phyloP scores from a whole-genome alignment of 805 yeast genomes.

The Jamesozyma lodderae region DNA sequence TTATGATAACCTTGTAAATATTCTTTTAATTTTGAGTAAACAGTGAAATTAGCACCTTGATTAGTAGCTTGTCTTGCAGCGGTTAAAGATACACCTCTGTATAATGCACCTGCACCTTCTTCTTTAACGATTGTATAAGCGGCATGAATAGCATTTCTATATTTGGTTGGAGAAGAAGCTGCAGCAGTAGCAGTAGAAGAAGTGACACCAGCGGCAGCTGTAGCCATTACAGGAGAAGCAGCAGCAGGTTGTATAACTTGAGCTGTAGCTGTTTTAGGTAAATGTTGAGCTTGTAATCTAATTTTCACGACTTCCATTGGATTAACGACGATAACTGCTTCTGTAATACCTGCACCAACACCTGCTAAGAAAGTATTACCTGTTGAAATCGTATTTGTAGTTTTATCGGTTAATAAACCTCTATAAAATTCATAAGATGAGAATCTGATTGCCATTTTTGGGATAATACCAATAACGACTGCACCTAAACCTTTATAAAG shows the following conservation, averaged over 20 bases:
- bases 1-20: slow-evolving; percentile 54
- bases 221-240: slow-evolving; percentile 4
- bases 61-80: slow-evolving; percentile 97
- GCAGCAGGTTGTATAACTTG: slow-evolving; percentile 7
- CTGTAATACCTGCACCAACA: slow-evolving; percentile 95
- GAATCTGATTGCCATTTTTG: slow-evolving; percentile 96
- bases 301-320: slow-evolving; percentile 98
- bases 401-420: slow-evolving; percentile 48
- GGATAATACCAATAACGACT: slow-evolving; percentile 93
- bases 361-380: slow-evolving; percentile 80
- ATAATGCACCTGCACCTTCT: slow-evolving; percentile 82
- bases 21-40: slow-evolving; percentile 77
- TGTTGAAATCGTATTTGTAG: slow-evolving; percentile 60
- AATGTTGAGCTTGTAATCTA: slow-evolving; percentile 88
- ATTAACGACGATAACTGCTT: slow-evolving; percentile 88
- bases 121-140: slow-evolving; percentile 74
- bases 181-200: slow-evolving; percentile 6
- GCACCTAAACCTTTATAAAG: slow-evolving; percentile 95
- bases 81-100: slow-evolving; percentile 90
- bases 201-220: slow-evolving; percentile 3
- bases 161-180: slow-evolving; percentile 55
- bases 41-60: slow-evolving; percentile 97
- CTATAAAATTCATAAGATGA: slow-evolving; percentile 89
- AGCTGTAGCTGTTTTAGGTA: slow-evolving; percentile 35
- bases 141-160: slow-evolving; percentile 89